phyloP scores from a whole-genome alignment of 1,284 basidiomycete species.

The Ustilago bromivora region DNA sequence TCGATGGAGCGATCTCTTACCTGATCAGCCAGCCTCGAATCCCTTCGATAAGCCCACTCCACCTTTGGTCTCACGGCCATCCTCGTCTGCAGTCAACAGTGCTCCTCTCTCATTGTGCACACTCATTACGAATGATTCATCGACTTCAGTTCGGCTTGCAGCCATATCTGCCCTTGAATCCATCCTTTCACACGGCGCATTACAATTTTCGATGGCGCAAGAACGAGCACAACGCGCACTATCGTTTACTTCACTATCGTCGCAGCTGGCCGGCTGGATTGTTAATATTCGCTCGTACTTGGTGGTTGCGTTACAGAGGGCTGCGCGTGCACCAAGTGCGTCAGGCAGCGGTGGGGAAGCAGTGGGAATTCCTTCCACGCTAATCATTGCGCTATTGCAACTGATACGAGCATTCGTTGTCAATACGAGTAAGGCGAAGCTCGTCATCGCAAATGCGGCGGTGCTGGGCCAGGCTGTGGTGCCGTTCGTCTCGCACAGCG shows the following conservation, averaged over 20 bases:
- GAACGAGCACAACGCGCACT: constrained; percentile 31
- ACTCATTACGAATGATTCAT: constrained; percentile 21
- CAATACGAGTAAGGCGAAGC: constrained; percentile 25
- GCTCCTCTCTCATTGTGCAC: constrained; percentile 29
- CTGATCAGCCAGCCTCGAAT: constrained; percentile 15
- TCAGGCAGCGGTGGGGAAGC: neutral
- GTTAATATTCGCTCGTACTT: constrained; percentile 38
- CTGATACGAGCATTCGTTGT: constrained; percentile 24
- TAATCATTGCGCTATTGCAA: constrained; percentile 27
- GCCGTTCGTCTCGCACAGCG: constrained; percentile 22
- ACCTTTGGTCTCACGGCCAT: neutral
- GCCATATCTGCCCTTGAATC: constrained; percentile 26
- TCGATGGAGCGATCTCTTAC: constrained; percentile 30
- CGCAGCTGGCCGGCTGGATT: constrained; percentile 40
- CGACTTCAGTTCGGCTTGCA: constrained; percentile 32
- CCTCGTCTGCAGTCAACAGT: neutral
- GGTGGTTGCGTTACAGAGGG: constrained; percentile 22
- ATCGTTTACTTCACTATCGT: constrained; percentile 45
- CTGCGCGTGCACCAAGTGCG: constrained; percentile 11
- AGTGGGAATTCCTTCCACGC: constrained; percentile 9
- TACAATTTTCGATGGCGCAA: constrained; percentile 38
- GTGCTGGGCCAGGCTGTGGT: constrained; percentile 18
- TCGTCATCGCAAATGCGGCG: constrained; percentile 13
- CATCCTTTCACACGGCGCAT: constrained; percentile 26
- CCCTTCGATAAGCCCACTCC: neutral